Evolutionary conservation across 1,284 basidiomycete genomes (phyloP), one percentile per base, ranked within the genome.

Genomic region (Ceratobasidium theobromae): DNA sequence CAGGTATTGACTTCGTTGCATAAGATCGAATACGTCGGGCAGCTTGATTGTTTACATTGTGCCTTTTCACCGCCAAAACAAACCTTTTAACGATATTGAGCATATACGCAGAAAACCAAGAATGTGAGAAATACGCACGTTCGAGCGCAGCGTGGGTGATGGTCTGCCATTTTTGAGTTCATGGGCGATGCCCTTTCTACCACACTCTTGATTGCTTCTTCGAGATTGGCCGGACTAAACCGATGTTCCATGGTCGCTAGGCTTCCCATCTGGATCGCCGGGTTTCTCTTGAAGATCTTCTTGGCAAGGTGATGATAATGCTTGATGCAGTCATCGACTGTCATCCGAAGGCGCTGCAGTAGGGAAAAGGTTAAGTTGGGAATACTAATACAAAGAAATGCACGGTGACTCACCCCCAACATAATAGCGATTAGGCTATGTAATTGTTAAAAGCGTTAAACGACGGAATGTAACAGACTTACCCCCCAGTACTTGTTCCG

Each of bases 401-500:
- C 16, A 6, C 16, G 48, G 35, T 38, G 16, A 52, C 58, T 48
- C 25, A 62, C 58, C 18, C 76, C 76, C 12, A 78, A 73, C 76
- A 78, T 77, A 18, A 78, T 71, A 1, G 76, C 76, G 28, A 77
- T 77, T n/a, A 78, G 62, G 6, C 75, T 76, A 41, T 52, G 28
- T 38, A 18, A 16, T 35, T 23, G 38, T 23, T 49, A 25, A 33
- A 14, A 27, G 14, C 11, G 5, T 3, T 32, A 16, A 28, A n/a
- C 27, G 8, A 4, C 16, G 33, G 3, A 32, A n/a, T 30, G n/a
- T 16, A 16, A 18, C 16, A 25, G 9, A 40, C 67, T 65, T 27
- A 65, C 67, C 65, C 67, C 33, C 67, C 67, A 1, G 67, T 68
- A 30, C 60, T 65, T 12, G 67, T 68, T 14, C 67, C 67, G 23